These are phyloP conservation scores for Aspergillus quadrilineatus DNA, from an alignment of 2,329 filamentous ascomycete genomes.

Conservation along the genomic window DNA sequence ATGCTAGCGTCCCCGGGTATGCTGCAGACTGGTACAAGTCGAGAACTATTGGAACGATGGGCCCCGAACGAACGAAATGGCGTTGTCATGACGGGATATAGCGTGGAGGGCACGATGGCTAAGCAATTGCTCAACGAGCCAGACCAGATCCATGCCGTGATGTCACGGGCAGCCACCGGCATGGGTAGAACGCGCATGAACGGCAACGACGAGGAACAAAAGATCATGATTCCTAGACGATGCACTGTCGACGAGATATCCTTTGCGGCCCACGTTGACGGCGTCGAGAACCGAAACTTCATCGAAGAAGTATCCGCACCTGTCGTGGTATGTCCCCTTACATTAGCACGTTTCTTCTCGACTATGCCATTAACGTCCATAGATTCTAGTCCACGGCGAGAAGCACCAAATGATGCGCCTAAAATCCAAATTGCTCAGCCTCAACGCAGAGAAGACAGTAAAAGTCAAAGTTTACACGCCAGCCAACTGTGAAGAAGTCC, in stretches of 20 bases:
- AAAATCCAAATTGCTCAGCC: constrained; percentile 89
- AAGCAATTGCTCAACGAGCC: constrained; percentile 94
- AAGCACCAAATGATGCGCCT: constrained; percentile 97
- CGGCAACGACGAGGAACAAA: constrained; percentile 69
- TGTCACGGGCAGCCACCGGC: constrained; percentile 63
- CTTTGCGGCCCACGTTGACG: constrained; percentile 95
- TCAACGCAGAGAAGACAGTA: constrained; percentile 75
- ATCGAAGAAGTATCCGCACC: constrained; percentile 91
- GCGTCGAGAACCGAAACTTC: constrained; percentile 92
- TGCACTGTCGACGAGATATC: constrained; percentile 94
- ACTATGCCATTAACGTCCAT: constrained; percentile 2
- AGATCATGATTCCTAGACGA: constrained; percentile 84
- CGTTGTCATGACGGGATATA: constrained; percentile 98
- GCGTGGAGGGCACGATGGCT: constrained; percentile 97
- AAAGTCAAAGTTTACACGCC: constrained; percentile 93
- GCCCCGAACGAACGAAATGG: constrained; percentile 94
- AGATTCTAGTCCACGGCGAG: constrained; percentile 96
- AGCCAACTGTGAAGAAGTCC: constrained; percentile 89
- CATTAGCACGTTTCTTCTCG: not conserved
- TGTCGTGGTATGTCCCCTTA: constrained; percentile 71
- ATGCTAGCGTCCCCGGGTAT: constrained; percentile 98
- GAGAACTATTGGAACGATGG: constrained; percentile 92
- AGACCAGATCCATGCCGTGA: constrained; percentile 90
- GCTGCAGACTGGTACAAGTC: constrained; percentile 93
- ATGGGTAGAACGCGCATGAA: constrained; percentile 60